A percentile compares a stretch with the other conserved stretches of the same genome.
Evolutionary conservation across 495 filamentous ascomycete species (phyloP).

Genomic region (Terfezia claveryi): DNA sequence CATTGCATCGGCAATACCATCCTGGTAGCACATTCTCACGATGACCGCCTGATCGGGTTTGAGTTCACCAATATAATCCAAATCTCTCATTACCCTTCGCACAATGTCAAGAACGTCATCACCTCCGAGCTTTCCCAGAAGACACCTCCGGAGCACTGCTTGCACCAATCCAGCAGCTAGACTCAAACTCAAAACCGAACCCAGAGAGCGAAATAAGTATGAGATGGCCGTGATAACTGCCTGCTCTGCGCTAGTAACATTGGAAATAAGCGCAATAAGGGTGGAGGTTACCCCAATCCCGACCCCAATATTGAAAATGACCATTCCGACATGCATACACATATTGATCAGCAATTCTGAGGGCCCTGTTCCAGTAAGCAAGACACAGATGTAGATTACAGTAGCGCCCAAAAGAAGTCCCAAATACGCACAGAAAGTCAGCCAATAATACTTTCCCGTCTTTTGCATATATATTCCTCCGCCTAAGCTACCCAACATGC

Average conservation of each 20-base stretch:
- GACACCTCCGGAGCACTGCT: conserved; percentile 36
- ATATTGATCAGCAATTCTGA: conserved; percentile 19
- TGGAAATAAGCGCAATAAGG: conserved; percentile 41
- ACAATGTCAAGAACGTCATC: conserved; percentile 27
- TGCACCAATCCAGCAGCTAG: conserved; percentile 53
- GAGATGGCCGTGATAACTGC: conserved; percentile 66
- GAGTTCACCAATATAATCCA: background rate
- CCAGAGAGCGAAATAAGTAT: conserved; percentile 68
- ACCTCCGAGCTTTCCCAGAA: conserved; percentile 33
- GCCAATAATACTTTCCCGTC: conserved; percentile 57
- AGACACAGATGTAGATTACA: conserved; percentile 20
- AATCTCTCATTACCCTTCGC: background rate
- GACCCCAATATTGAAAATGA: conserved; percentile 29
- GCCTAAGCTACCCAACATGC: conserved; percentile 45
- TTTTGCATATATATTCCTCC: conserved; percentile 51
- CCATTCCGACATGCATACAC: conserved; percentile 10
- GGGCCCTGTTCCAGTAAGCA: conserved; percentile 40
- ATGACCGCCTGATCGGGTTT: background rate
- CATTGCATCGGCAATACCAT: background rate
- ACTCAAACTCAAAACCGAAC: conserved; percentile 53
- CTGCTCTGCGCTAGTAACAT: conserved; percentile 42
- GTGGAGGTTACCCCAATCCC: conserved; percentile 52
- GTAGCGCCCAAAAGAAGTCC: background rate
- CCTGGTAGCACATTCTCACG: background rate
- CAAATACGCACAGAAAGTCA: conserved; percentile 39